Evolutionary conservation across 805 yeast species (phyloP).

Genomic region (Cephaloascus albidus): DNA sequence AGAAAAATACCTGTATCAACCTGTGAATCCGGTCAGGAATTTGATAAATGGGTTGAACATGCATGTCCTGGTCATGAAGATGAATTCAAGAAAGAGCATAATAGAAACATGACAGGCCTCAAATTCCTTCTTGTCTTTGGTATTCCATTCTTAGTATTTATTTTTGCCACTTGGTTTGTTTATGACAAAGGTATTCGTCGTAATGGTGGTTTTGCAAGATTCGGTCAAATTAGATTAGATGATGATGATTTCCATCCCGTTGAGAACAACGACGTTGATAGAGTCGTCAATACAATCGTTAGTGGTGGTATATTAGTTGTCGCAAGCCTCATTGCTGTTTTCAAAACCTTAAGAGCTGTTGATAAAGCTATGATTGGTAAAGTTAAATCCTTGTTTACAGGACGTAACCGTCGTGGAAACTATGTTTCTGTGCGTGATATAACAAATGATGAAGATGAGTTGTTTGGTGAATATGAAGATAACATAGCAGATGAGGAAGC

Average conservation of each 20-base stretch:
- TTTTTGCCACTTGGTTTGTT: conserved; percentile 54
- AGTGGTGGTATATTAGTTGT: conserved; percentile 42
- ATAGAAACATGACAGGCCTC: conserved; percentile 44
- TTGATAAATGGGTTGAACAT: conserved; percentile 54
- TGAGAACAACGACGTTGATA: conserved; percentile 55
- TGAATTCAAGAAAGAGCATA: conserved; percentile 47
- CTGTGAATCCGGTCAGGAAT: conserved; percentile 69
- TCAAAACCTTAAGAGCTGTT: conserved; percentile 13
- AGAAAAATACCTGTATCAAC: conserved; percentile 79
- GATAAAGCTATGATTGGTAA: background rate
- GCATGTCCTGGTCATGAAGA: conserved; percentile 79
- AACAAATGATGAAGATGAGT: background rate
- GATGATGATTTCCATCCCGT: conserved; percentile 56
- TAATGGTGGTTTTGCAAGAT: conserved; percentile 65
- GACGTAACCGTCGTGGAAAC: background rate
- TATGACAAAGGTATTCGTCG: conserved; percentile 76
- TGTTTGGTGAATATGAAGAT: background rate
- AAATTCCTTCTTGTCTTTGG: conserved; percentile 43
- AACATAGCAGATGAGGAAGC: conserved; percentile 34
- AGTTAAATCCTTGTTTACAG: background rate
- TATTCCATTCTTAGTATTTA: conserved; percentile 43
- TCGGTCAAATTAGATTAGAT: conserved; percentile 83
- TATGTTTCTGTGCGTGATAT: background rate
- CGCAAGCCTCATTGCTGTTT: conserved; percentile 27
- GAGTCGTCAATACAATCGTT: conserved; percentile 48